A percentile compares a stretch with the other conserved stretches of the same genome.
Evolutionary conservation across 768 basidiomycete genomes (phyloP).

Genomic region (Hericium erinaceus): DNA sequence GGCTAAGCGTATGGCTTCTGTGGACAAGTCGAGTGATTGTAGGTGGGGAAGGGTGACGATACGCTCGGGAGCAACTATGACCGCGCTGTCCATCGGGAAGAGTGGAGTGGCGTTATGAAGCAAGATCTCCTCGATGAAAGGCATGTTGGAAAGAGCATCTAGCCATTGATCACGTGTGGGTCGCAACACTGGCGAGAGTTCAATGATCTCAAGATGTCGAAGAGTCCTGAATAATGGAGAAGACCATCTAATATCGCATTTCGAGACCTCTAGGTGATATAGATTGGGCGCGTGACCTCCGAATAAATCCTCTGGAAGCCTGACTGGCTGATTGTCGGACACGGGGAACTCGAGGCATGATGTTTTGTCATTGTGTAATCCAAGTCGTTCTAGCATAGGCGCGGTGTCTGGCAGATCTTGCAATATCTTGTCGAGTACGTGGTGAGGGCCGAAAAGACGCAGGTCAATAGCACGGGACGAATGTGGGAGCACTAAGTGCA

Average conservation of each 20-base stretch:
- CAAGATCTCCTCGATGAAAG: constrained; percentile 1
- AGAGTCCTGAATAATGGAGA: constrained; percentile 4
- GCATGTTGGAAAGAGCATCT: constrained; percentile 3
- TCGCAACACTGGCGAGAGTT: not conserved
- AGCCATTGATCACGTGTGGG: constrained; percentile 3
- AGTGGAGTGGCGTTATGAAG: not conserved
- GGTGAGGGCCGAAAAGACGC: not conserved
- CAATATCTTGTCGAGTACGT: not conserved
- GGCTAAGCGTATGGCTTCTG: not conserved
- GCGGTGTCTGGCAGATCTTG: not conserved
- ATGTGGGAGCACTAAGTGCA: not conserved
- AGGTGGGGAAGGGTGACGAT: not conserved
- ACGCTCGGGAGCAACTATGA: not conserved
- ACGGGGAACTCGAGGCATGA: too few relatives aligned
- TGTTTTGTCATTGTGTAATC: not conserved
- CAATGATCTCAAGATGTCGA: not conserved
- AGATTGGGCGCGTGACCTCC: not conserved
- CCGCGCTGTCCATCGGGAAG: not conserved
- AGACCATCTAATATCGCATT: constrained; percentile 1
- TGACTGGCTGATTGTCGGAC: too few relatives aligned
- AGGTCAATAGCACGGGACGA: constrained; percentile 1
- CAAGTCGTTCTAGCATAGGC: not conserved
- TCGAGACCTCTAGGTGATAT: not conserved
- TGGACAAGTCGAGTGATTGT: not conserved
- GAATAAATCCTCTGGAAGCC: not conserved